Percentiles rank a stretch among this genome's conserved stretches.
Conservation (phyloP, 805 yeast species). For the Sungouiozyma ichnusensis region DNA sequence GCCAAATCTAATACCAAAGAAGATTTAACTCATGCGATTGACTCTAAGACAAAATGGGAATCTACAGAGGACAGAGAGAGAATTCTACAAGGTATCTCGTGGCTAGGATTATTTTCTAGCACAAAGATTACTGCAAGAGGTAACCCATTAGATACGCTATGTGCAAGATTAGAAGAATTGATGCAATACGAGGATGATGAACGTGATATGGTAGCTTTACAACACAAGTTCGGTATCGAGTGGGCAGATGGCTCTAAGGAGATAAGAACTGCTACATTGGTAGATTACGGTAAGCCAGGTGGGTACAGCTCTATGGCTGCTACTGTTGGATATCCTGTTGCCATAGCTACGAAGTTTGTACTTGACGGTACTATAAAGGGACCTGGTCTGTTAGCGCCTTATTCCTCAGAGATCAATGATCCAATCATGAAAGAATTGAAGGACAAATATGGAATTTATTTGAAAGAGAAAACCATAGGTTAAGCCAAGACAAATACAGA, state of each 20-base stretch:
- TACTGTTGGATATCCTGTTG: conserved; percentile 96
- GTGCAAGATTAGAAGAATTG: conserved; percentile 89
- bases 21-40: conserved; percentile 69
- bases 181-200: conserved; percentile 95
- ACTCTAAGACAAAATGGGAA: conserved; percentile 70
- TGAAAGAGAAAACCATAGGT: conserved; percentile 72
- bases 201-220: conserved; percentile 89
- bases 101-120: conserved; percentile 89
- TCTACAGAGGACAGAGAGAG: conserved; percentile 73
- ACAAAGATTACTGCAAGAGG: conserved; percentile 75
- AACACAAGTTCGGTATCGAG: conserved; percentile 95
- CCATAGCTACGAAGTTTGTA: conserved; percentile 83
- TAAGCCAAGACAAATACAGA: too few relatives aligned
- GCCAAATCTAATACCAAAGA: conserved; percentile 58
- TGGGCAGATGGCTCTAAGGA: conserved; percentile 90
- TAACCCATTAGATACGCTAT: conserved; percentile 89
- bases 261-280: conserved; percentile 89
- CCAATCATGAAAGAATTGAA: conserved; percentile 87
- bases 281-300: conserved; percentile 80
- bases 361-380: conserved; percentile 66
- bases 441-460: conserved; percentile 78
- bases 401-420: conserved; percentile 78
- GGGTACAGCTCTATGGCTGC: conserved; percentile 98
- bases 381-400: conserved; percentile 89
- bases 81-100: conserved; percentile 77